Evolutionary conservation across 768 basidiomycete genomes (phyloP).

Genomic region (Dentipellis sp.): DNA sequence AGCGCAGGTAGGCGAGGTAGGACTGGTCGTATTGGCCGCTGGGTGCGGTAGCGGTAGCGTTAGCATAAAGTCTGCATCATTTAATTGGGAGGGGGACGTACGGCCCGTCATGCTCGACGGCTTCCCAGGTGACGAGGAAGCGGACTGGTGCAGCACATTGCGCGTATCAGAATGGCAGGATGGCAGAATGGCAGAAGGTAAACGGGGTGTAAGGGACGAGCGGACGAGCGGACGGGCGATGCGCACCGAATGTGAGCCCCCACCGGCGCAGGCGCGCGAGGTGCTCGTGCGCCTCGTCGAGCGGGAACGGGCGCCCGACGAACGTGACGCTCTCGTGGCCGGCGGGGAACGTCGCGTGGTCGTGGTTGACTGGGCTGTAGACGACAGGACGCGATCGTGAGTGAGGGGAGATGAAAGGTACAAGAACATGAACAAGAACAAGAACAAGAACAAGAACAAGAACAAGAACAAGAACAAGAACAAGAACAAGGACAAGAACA

Average conservation of each 20-base stretch:
- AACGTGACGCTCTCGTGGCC: constrained; percentile 66
- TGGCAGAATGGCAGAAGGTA: too few species aligned
- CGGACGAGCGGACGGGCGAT: too few species aligned
- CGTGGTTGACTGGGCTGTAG: constrained; percentile 57
- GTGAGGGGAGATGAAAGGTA: background rate
- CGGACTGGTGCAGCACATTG: constrained; percentile 42
- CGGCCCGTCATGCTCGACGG: constrained; percentile 90
- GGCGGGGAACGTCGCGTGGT: constrained; percentile 59
- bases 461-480: too few species aligned
- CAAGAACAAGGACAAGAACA: too few species aligned
- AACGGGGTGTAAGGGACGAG: too few species aligned
- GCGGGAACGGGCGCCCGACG: constrained; percentile 84
- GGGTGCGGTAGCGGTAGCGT: background rate
- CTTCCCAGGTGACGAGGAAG: constrained; percentile 96
- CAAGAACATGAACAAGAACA: background rate
- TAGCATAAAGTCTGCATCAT: background rate
- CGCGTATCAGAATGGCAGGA: background rate
- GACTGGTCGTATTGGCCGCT: constrained; percentile 81
- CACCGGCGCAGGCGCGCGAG: constrained; percentile 73
- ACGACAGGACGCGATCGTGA: background rate
- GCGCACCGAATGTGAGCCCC: constrained; percentile 82
- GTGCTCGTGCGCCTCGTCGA: constrained; percentile 82
- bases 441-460: too few species aligned
- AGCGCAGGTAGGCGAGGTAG: constrained; percentile 73
- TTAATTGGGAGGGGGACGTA: constrained; percentile 31